Percentiles rank a stretch among this genome's conserved stretches.
Evolutionary conservation across 2,329 filamentous ascomycete species (phyloP).

Genomic region (Dactylonectria estremocensis): DNA sequence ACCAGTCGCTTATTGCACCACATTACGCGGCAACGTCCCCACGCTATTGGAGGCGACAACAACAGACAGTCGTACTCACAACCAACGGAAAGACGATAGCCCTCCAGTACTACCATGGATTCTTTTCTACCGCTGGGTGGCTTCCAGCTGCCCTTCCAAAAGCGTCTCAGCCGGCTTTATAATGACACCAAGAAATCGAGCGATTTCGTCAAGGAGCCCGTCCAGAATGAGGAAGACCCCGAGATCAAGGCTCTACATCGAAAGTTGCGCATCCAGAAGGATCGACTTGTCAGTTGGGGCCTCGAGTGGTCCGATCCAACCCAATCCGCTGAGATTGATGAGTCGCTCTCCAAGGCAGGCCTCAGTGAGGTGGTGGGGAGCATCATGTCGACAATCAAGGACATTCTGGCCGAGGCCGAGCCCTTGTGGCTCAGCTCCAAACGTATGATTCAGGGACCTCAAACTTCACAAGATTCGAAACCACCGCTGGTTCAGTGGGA

Average conservation of each 20-base stretch:
- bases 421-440: conserved; percentile 77
- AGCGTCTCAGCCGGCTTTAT: conserved; percentile 80
- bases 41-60: neutral
- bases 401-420: conserved; percentile 83
- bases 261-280: conserved; percentile 85
- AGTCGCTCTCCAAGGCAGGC: conserved; percentile 79
- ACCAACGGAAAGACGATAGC: neutral
- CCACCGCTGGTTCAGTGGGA: conserved; percentile 74
- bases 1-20: conserved; percentile 27
- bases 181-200: conserved; percentile 86
- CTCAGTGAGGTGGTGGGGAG: conserved; percentile 83
- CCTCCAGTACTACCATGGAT: conserved; percentile 58
- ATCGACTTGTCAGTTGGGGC: conserved; percentile 84
- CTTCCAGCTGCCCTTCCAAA: conserved; percentile 72
- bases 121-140: conserved; percentile 66
- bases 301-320: conserved; percentile 84
- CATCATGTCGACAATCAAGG: conserved; percentile 85
- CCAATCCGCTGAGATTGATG: conserved; percentile 79
- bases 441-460: conserved; percentile 57
- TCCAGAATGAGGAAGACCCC: conserved; percentile 75
- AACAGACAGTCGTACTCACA: neutral
- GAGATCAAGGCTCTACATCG: conserved; percentile 81
- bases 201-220: conserved; percentile 78
- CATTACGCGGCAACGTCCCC: conserved; percentile 20
- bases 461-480: conserved; percentile 67